phyloP scores from a whole-genome alignment of 768 basidiomycete species.

The Termitomyces sp. region DNA sequence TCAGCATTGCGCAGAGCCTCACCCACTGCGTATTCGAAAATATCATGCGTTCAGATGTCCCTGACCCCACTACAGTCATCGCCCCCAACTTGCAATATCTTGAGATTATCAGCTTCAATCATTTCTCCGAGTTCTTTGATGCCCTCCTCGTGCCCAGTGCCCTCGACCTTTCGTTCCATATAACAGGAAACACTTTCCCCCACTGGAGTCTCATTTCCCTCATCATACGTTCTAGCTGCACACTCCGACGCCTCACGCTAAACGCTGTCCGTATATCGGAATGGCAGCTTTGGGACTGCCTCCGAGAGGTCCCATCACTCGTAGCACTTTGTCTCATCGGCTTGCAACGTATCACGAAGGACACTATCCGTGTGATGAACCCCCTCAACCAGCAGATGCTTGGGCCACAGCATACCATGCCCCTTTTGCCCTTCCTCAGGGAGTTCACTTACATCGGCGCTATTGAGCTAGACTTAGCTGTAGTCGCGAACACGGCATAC shows the following conservation, averaged over 20 bases:
- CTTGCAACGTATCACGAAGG: slow-evolving; percentile 11
- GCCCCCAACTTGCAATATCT: slow-evolving; percentile 11
- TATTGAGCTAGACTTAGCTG: slow-evolving; percentile 2
- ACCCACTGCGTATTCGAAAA: slow-evolving; percentile 14
- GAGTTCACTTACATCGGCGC: slow-evolving; percentile 9
- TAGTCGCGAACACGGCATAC: slow-evolving; percentile 7
- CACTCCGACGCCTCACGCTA: slow-evolving; percentile 11
- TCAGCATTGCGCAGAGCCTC: slow-evolving; percentile 10
- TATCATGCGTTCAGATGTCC: slow-evolving; percentile 15
- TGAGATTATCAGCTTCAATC: slow-evolving; percentile 13
- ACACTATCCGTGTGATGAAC: slow-evolving; percentile 11
- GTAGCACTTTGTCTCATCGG: slow-evolving; percentile 8
- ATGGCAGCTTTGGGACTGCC: slow-evolving; percentile 15
- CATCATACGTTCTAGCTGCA: slow-evolving; percentile 12
- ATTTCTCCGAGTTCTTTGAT: slow-evolving; percentile 17
- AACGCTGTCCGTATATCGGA: slow-evolving; percentile 14
- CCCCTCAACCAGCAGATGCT: slow-evolving; percentile 8
- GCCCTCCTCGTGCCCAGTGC: slow-evolving; percentile 9
- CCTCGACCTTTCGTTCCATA: slow-evolving; percentile 12
- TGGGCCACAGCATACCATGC: not conserved
- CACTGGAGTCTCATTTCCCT: slow-evolving; percentile 17
- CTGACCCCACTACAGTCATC: slow-evolving; percentile 12
- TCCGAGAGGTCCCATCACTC: slow-evolving; percentile 11
- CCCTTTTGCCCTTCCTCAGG: slow-evolving; percentile 5
- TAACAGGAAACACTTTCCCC: slow-evolving; percentile 15